Conservation (phyloP, 2,329 filamentous ascomycete genomes). For the Pseudopithomyces maydicus region DNA sequence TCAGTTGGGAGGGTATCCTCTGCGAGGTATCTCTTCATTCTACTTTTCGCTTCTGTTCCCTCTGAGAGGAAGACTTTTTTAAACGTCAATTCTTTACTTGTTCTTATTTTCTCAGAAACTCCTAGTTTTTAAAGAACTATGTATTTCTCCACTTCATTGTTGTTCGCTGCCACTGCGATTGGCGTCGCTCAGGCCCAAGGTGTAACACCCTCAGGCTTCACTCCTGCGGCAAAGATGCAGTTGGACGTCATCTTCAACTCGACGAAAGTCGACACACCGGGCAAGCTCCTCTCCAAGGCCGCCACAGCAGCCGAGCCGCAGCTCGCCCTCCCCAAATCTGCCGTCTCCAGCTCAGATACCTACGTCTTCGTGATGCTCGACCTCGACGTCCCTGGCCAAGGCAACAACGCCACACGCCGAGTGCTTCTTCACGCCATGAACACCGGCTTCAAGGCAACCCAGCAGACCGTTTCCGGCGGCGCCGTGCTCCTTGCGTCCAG, state of each 20-base stretch:
- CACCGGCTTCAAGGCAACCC: slow-evolving; percentile 39
- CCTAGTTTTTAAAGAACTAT: slow-evolving; percentile 15
- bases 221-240: slow-evolving; percentile 30
- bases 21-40: slow-evolving; percentile 12
- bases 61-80: slow-evolving; percentile 6
- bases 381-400: slow-evolving; percentile 37
- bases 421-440: slow-evolving; percentile 40
- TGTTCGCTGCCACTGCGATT: slow-evolving; percentile 26
- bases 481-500: slow-evolving; percentile 32
- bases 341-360: slow-evolving; percentile 21
- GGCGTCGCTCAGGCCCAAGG: slow-evolving; percentile 37
- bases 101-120: neutral
- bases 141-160: slow-evolving; percentile 29
- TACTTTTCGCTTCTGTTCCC: slow-evolving; percentile 7
- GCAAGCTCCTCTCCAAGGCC: slow-evolving; percentile 34
- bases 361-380: slow-evolving; percentile 45
- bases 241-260: slow-evolving; percentile 40
- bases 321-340: slow-evolving; percentile 28
- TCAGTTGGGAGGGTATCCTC: slow-evolving; percentile 3
- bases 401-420: slow-evolving; percentile 30
- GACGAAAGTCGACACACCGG: slow-evolving; percentile 34
- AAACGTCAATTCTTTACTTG: neutral
- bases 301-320: slow-evolving; percentile 33
- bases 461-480: slow-evolving; percentile 26
- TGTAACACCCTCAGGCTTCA: slow-evolving; percentile 33